Evolutionary conservation across 192 early-diverging fungal genomes (phyloP), one percentile per base, ranked within the genome.

Genomic region (Oehlia diaphana): DNA sequence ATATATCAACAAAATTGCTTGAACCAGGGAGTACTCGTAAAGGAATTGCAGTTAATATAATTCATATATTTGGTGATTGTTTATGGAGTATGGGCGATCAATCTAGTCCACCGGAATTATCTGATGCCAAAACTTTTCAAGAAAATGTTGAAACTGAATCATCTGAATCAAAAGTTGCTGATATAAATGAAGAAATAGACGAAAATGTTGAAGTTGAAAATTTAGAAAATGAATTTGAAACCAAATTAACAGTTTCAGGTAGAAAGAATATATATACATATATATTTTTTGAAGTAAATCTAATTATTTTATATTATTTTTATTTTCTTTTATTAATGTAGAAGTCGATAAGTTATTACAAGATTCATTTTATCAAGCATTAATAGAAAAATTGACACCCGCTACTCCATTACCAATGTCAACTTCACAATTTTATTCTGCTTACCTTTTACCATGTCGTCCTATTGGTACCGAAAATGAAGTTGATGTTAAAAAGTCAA

Each of bases 401-500:
- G 83, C 88, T 44, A 81, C 78, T 19, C 77, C 93, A 3, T 83
- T 96, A 49, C 96, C 96, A 5, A 89, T 98, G 73, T 83, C 89
- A 37, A 85, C 91, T 9, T 94, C 93, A 12, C 88, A 89, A 13
- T 81, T 98, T 9, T 96, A 93, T 79, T 92, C 94, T 13, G 84
- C 83, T 0, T 92, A 95, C 80, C 89, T 98, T 81, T 81, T 94
- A 7, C 91, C 93, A 16, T 89, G 89, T 76, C 86, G 90, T 37
- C 92, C 93, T 4, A 70, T 35, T 1, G 92, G 87, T 8, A 79
- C 74, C 0, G 84, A 84, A 33, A 80, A 81, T 2, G 87, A 88
- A 42, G 81, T 96, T 10, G 96, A 98, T 72, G 88, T 98, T 35
- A 95, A 95, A 83, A 90, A 92, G 69, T 95, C 95, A 7, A 89